phyloP scores from a whole-genome alignment of 2,329 filamentous ascomycete genomes.

The Leptographium flavum region DNA sequence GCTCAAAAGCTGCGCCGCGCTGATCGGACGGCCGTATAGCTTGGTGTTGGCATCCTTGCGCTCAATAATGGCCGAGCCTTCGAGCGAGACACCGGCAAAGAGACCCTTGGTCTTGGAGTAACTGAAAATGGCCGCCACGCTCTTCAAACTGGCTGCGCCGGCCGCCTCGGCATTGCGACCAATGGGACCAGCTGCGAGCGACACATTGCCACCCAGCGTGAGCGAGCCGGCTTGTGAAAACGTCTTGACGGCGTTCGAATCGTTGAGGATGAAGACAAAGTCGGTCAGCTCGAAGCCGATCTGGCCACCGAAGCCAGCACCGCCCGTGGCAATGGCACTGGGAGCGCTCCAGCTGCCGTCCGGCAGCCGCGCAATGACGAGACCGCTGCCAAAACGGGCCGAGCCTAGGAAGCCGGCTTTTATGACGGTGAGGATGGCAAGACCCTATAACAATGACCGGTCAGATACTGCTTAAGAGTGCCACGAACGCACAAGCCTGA shows the following conservation, averaged over 20 bases:
- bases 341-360: slow-evolving; percentile 73
- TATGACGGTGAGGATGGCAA: slow-evolving; percentile 74
- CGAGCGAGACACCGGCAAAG: slow-evolving; percentile 88
- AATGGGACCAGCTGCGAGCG: slow-evolving; percentile 83
- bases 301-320: slow-evolving; percentile 72
- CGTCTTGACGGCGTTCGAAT: slow-evolving; percentile 73
- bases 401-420: slow-evolving; percentile 80
- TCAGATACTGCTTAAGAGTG: not conserved
- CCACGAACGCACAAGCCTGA: not conserved
- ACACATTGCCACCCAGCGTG: slow-evolving; percentile 91
- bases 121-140: slow-evolving; percentile 84
- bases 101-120: slow-evolving; percentile 97
- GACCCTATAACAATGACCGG: slow-evolving; percentile 33
- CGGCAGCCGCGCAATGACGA: slow-evolving; percentile 65
- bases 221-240: slow-evolving; percentile 87
- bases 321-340: slow-evolving; percentile 65
- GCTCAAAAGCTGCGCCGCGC: slow-evolving; percentile 66
- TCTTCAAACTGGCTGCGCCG: slow-evolving; percentile 78
- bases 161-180: slow-evolving; percentile 93
- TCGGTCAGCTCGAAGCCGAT: slow-evolving; percentile 81
- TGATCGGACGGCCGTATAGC: slow-evolving; percentile 73
- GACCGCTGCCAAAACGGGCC: slow-evolving; percentile 65
- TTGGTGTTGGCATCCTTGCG: slow-evolving; percentile 94
- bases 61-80: slow-evolving; percentile 87
- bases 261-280: slow-evolving; percentile 98